These are phyloP conservation scores for Gossypium longicalyx DNA, from an alignment of 345 rosid species.

Conservation along the genomic window DNA sequence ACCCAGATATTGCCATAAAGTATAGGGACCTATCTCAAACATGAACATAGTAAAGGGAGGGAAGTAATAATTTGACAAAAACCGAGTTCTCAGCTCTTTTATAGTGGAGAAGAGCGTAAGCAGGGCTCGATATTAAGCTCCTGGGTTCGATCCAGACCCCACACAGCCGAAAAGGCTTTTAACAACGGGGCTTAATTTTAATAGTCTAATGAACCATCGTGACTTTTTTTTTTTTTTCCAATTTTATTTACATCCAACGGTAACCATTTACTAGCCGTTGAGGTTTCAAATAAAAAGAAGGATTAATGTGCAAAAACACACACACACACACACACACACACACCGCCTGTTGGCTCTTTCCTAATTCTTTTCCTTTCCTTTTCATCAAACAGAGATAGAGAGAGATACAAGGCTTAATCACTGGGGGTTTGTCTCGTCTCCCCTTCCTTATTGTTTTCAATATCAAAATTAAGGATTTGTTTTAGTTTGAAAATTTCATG, in stretches of 20 bases:
- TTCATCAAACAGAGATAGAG: background rate
- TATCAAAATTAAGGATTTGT: background rate
- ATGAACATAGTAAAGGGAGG: too few species aligned
- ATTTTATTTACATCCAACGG: slow-evolving; percentile 8
- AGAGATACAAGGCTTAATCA: slow-evolving; percentile 2
- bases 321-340: background rate
- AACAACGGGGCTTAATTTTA: background rate
- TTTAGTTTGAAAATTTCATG: background rate
- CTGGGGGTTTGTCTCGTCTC: background rate
- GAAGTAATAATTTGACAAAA: background rate
- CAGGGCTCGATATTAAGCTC: background rate
- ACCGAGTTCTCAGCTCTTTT: background rate
- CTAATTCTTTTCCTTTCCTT: slow-evolving; percentile 6
- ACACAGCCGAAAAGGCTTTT: background rate
- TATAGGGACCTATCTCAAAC: too few species aligned
- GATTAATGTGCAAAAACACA: background rate
- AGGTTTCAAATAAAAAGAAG: background rate
- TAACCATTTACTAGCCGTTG: slow-evolving; percentile 7
- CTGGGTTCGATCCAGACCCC: background rate
- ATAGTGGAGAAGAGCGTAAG: slow-evolving; percentile 3
- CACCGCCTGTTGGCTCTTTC: background rate
- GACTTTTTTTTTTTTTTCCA: background rate
- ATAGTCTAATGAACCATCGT: background rate
- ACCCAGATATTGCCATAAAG: too few species aligned
- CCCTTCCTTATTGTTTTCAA: background rate